A percentile compares a stretch with the other conserved stretches of the same genome.
Evolutionary conservation across 345 rosid species (phyloP).

Genomic region (Fremontodendron californicum): DNA sequence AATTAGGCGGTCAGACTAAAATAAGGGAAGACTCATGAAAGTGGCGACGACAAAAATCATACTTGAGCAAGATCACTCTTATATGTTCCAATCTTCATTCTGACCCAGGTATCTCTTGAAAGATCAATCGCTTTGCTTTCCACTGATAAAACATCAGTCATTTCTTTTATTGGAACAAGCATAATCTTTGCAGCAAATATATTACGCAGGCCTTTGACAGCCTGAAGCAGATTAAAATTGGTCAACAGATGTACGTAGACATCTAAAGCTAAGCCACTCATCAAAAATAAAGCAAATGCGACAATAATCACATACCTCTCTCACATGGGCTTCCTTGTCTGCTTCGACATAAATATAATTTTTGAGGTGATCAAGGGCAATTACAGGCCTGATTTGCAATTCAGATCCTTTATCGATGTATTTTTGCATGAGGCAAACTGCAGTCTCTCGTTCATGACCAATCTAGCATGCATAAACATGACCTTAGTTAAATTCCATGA

Average conservation of each 20-base stretch:
- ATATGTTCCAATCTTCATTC: too few relatives aligned
- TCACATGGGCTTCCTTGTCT: too few relatives aligned
- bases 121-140: too few relatives aligned
- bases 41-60: conserved; percentile 23
- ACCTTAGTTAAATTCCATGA: neutral
- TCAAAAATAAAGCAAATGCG: neutral
- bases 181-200: conserved; percentile 53
- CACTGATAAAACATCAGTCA: too few relatives aligned
- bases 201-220: conserved; percentile 82
- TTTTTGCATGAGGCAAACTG: too few relatives aligned
- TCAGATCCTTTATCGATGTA: too few relatives aligned
- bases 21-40: neutral
- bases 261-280: neutral
- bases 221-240: conserved; percentile 39
- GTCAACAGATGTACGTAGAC: neutral
- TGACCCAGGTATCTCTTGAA: too few relatives aligned
- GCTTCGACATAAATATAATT: too few relatives aligned
- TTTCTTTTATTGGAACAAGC: conserved; percentile 94
- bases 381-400: too few relatives aligned
- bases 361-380: too few relatives aligned
- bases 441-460: conserved; percentile 91
- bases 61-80: too few relatives aligned
- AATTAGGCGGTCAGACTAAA: neutral
- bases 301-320: conserved; percentile 54
- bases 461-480: conserved; percentile 41